These are phyloP conservation scores for Cryptococcus deneoformans DNA, from an alignment of 1,284 basidiomycete species.

Conservation along the genomic window DNA sequence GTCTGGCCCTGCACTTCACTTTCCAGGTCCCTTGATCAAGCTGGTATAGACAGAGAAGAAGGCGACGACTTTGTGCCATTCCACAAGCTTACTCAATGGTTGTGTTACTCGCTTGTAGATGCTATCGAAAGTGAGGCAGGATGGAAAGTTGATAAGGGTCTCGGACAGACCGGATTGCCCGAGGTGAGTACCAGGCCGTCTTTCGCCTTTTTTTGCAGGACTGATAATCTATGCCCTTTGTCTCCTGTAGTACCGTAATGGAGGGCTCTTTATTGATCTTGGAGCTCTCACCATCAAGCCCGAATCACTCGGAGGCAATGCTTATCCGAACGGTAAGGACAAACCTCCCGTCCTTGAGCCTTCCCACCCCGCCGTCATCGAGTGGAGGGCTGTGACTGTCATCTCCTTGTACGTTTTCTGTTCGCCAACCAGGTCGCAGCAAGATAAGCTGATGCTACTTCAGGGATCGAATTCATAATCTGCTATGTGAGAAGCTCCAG, in stretches of 20 bases:
- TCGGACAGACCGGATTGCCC: conserved; percentile 52
- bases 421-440: too few relatives aligned
- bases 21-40: conserved; percentile 26
- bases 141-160: conserved; percentile 66
- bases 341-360: conserved; percentile 58
- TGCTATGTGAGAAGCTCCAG: conserved; percentile 62
- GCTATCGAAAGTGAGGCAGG: conserved; percentile 70
- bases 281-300: conserved; percentile 62
- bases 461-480: conserved; percentile 75
- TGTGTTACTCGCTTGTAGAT: conserved; percentile 82
- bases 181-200: conserved; percentile 26
- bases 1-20: conserved; percentile 79
- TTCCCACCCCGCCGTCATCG: conserved; percentile 83
- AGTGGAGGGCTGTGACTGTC: conserved; percentile 94
- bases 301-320: conserved; percentile 45
- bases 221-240: conserved; percentile 51
- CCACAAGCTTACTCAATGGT: conserved; percentile 94
- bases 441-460: background rate
- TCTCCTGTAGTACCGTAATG: conserved; percentile 75
- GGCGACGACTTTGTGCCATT: conserved; percentile 80
- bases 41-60: conserved; percentile 39
- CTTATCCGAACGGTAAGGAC: conserved; percentile 34
- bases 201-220: background rate
- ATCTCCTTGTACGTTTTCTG: conserved; percentile 73
- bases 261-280: conserved; percentile 82